Evolutionary conservation across 2,329 filamentous ascomycete genomes (phyloP).

Genomic region (Ophiostoma sp.): DNA sequence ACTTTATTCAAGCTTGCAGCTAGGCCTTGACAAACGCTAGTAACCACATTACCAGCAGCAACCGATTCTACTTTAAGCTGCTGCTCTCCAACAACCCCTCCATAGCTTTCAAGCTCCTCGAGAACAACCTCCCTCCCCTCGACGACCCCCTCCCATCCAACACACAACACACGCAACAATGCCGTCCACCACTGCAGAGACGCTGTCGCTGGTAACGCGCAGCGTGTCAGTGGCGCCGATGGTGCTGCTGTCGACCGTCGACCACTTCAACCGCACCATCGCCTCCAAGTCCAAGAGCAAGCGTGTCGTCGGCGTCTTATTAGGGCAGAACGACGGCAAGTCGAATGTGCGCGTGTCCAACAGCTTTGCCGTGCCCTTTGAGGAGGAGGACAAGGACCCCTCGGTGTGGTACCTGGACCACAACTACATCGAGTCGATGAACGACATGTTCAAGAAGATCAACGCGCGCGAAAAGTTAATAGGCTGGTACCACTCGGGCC

Average conservation of each 20-base stretch:
- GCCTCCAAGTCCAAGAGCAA: constrained; percentile 78
- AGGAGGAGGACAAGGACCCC: constrained; percentile 97
- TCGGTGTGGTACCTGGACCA: constrained; percentile 99
- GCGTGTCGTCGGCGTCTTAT: constrained; percentile 87
- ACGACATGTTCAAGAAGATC: constrained; percentile 99
- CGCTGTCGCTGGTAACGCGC: constrained; percentile 86
- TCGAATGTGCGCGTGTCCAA: constrained; percentile 88
- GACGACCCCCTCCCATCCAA: constrained; percentile 8
- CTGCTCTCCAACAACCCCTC: background rate
- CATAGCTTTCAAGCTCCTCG: background rate
- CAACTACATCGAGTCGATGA: constrained; percentile 99
- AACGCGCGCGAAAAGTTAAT: constrained; percentile 98
- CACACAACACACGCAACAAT: constrained; percentile 47
- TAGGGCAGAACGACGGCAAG: constrained; percentile 94
- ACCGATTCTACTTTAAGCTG: background rate
- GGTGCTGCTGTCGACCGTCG: constrained; percentile 94
- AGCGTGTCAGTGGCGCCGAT: constrained; percentile 96
- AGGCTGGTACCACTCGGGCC: constrained; percentile 98
- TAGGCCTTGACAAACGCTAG: background rate
- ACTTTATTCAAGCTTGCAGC: background rate
- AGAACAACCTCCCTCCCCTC: constrained; percentile 5
- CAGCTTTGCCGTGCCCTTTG: constrained; percentile 97
- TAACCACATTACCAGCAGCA: background rate
- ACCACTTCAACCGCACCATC: constrained; percentile 92
- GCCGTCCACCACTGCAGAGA: constrained; percentile 96